These are phyloP conservation scores for Globisporangium apiculatum DNA, from an alignment of 352 stramenopile species.

Conservation along the genomic window DNA sequence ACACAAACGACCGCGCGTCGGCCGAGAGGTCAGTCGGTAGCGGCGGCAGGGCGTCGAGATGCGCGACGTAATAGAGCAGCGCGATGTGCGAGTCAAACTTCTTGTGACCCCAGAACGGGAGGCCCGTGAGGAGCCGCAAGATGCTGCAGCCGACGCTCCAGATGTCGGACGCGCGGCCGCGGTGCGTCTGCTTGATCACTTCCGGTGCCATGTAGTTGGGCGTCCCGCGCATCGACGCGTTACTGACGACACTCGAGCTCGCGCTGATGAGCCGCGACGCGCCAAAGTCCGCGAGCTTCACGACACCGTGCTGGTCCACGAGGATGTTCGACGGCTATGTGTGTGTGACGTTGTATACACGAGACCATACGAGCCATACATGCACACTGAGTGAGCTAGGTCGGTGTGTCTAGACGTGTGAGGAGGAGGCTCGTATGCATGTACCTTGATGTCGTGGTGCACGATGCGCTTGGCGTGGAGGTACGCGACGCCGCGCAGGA, in stretches of 20 bases:
- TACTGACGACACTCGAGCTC: constrained; percentile 30
- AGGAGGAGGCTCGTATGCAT: neutral
- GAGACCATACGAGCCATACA: too few species aligned
- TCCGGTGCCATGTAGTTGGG: constrained; percentile 87
- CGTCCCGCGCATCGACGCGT: constrained; percentile 65
- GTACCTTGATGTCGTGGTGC: constrained; percentile 79
- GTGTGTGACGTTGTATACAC: too few species aligned
- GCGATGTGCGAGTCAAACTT: constrained; percentile 67
- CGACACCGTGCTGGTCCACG: constrained; percentile 89
- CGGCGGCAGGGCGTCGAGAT: constrained; percentile 32
- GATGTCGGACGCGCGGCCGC: constrained; percentile 74
- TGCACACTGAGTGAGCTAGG: too few species aligned
- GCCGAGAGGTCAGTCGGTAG: constrained; percentile 33
- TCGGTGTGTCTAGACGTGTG: too few species aligned
- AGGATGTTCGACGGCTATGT: constrained; percentile 87
- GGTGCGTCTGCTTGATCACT: constrained; percentile 77
- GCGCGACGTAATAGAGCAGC: constrained; percentile 56
- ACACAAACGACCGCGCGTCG: constrained; percentile 41
- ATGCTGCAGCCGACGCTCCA: constrained; percentile 81
- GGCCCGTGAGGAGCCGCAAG: constrained; percentile 62
- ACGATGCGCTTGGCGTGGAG: constrained; percentile 70
- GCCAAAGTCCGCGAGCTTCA: constrained; percentile 94
- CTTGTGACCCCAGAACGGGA: constrained; percentile 72
- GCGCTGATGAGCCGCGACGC: constrained; percentile 69
- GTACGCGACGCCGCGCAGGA: constrained; percentile 86